Conservation (phyloP, 2,329 filamentous ascomycete genomes). For the Grosmannia huntii region DNA sequence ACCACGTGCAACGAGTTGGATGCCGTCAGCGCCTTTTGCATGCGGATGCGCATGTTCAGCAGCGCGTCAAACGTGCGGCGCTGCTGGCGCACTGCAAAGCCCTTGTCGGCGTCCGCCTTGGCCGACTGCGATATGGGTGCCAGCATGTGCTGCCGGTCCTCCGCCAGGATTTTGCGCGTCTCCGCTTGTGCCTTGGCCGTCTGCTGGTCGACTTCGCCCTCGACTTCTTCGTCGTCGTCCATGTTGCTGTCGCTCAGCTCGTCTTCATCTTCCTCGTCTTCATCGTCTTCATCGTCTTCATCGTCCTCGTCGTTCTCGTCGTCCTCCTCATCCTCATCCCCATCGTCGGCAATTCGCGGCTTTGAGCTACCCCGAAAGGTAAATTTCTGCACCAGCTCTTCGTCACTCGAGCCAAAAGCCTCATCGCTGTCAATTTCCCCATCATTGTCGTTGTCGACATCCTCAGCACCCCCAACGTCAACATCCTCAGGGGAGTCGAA, state of each 20-base stretch:
- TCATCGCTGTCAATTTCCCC: conserved; percentile 49
- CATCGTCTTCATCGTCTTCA: conserved; percentile 23
- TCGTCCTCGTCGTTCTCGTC: conserved; percentile 23
- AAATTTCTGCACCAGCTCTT: conserved; percentile 68
- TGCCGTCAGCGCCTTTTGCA: conserved; percentile 81
- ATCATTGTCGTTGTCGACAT: conserved; percentile 42
- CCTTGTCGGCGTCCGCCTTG: conserved; percentile 71
- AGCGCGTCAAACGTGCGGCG: conserved; percentile 77
- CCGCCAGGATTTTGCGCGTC: conserved; percentile 53
- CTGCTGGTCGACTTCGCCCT: conserved; percentile 18
- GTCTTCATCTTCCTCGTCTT: conserved; percentile 35
- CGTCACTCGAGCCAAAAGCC: conserved; percentile 74
- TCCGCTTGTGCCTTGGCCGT: conserved; percentile 35
- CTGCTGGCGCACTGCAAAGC: conserved; percentile 74
- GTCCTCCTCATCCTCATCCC: conserved; percentile 21
- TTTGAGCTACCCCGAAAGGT: conserved; percentile 48
- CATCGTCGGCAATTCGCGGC: conserved; percentile 24
- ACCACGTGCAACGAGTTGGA: conserved; percentile 57
- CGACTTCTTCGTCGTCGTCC: conserved; percentile 26
- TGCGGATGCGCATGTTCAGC: conserved; percentile 77
- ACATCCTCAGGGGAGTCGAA: conserved; percentile 45
- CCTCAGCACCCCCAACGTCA: conserved; percentile 37
- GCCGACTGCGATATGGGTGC: conserved; percentile 50
- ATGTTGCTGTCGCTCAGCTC: conserved; percentile 27
- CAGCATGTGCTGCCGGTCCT: conserved; percentile 54